These are phyloP conservation scores for Globisporangium nagaii DNA, from an alignment of 352 stramenopile genomes.

Conservation along the genomic window DNA sequence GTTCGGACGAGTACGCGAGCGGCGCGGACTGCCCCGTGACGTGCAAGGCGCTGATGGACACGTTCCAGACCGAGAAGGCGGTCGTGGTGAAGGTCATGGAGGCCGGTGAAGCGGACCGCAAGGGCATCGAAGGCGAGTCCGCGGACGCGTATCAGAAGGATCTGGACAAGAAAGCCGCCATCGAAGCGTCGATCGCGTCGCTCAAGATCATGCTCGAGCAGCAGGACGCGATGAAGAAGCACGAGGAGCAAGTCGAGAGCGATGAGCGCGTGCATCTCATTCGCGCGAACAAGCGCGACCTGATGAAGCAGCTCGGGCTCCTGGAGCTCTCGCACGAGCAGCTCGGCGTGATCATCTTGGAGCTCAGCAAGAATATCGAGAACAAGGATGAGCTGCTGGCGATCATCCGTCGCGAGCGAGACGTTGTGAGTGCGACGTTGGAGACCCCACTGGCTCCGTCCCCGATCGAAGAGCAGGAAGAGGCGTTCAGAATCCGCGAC, in stretches of 20 bases:
- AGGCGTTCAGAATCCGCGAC: constrained; percentile 43
- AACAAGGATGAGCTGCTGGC: constrained; percentile 50
- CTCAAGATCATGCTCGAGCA: constrained; percentile 37
- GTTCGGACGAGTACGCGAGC: constrained; percentile 75
- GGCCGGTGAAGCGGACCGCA: constrained; percentile 45
- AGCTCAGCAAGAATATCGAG: constrained; percentile 35
- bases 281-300: constrained; percentile 28
- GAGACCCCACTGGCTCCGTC: constrained; percentile 30
- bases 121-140: constrained; percentile 23
- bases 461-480: constrained; percentile 42
- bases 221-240: constrained; percentile 21
- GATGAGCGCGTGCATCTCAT: constrained; percentile 47
- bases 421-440: constrained; percentile 6
- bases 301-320: constrained; percentile 56
- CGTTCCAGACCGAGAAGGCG: constrained; percentile 41
- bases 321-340: constrained; percentile 51
- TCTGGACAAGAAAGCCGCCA: constrained; percentile 19
- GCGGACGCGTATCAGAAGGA: constrained; percentile 30
- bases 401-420: constrained; percentile 45
- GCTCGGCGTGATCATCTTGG: constrained; percentile 51
- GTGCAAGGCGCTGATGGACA: constrained; percentile 29
- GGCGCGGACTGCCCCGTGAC: constrained; percentile 39
- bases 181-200: constrained; percentile 21
- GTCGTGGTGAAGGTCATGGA: constrained; percentile 71
- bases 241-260: constrained; percentile 44